Evolutionary conservation across 2,329 filamentous ascomycete genomes (phyloP).

Genomic region (Colletotrichum karsti): DNA sequence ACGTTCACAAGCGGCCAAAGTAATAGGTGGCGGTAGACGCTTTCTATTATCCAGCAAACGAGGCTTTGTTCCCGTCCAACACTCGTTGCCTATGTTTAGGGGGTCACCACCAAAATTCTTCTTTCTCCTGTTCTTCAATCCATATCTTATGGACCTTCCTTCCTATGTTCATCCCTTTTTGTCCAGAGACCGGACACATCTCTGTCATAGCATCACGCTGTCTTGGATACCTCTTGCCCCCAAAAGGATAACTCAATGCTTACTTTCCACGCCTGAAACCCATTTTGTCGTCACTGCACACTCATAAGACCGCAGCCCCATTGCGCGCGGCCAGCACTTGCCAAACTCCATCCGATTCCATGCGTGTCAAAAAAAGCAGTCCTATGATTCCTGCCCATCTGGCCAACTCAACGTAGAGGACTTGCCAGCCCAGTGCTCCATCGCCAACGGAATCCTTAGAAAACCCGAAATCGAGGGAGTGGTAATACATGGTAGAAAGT

Average conservation of each 20-base stretch:
- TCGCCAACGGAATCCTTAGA: constrained; percentile 25
- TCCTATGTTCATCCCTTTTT: not conserved
- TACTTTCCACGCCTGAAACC: constrained; percentile 19
- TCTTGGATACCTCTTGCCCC: not conserved
- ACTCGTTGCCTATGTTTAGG: not conserved
- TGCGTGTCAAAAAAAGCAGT: constrained; percentile 29
- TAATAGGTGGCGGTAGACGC: not conserved
- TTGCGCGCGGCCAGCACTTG: constrained; percentile 22
- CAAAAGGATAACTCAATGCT: constrained; percentile 22
- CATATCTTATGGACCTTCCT: not conserved
- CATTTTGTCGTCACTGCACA: constrained; percentile 20
- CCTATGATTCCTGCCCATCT: constrained; percentile 25
- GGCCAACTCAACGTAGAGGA: constrained; percentile 13
- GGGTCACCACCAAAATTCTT: not conserved
- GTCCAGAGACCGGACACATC: not conserved
- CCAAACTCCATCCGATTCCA: constrained; percentile 29
- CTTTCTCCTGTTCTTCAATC: not conserved
- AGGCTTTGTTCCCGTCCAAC: not conserved
- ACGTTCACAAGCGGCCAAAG: not conserved
- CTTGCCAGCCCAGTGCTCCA: constrained; percentile 22
- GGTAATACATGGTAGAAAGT: constrained; percentile 28
- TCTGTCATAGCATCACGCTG: not conserved
- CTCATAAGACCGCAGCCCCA: constrained; percentile 20
- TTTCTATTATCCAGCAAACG: not conserved
- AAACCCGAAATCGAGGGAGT: constrained; percentile 21